Conservation (phyloP, 331 rosid species). For the Phaseolus coccineus region DNA sequence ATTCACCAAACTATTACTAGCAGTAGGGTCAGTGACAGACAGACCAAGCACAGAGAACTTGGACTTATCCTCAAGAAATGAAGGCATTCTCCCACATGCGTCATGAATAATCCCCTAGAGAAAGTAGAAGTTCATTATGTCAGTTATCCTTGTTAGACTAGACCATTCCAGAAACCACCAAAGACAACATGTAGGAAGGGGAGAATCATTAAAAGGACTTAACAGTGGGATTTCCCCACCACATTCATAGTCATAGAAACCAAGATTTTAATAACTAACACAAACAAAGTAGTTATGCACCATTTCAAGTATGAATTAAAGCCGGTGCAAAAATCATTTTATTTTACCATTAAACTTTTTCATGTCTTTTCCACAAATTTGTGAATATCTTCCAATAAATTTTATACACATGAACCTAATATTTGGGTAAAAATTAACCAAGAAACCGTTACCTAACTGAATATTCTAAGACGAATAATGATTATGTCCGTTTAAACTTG, state of each 20-base stretch:
- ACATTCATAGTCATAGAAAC: conserved; percentile 27
- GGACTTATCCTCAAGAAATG: conserved; percentile 69
- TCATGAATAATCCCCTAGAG: conserved; percentile 67
- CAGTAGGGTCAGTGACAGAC: conserved; percentile 46
- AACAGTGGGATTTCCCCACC: conserved; percentile 21
- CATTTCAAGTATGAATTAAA: conserved; percentile 5
- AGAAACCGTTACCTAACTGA: not conserved
- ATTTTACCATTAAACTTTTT: conserved; percentile 15
- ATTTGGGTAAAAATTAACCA: conserved; percentile 25
- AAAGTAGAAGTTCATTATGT: conserved; percentile 41
- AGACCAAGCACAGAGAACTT: conserved; percentile 71
- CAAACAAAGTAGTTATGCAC: conserved; percentile 16
- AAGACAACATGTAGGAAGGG: conserved; percentile 37
- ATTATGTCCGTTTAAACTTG: conserved; percentile 1
- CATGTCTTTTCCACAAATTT: conserved; percentile 1
- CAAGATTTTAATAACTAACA: conserved; percentile 27
- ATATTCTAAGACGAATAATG: conserved; percentile 22
- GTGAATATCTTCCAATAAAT: conserved; percentile 5
- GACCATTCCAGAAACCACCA: conserved; percentile 39
- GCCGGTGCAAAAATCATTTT: conserved; percentile 27
- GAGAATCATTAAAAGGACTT: conserved; percentile 35
- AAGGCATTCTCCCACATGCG: conserved; percentile 66
- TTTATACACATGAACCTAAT: conserved; percentile 24
- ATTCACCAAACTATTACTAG: conserved; percentile 44
- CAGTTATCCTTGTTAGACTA: conserved; percentile 35